Base-by-base conservation (phyloP, 2,329 filamentous ascomycete genomes). In the Plenodomus lindquistii region DNA sequence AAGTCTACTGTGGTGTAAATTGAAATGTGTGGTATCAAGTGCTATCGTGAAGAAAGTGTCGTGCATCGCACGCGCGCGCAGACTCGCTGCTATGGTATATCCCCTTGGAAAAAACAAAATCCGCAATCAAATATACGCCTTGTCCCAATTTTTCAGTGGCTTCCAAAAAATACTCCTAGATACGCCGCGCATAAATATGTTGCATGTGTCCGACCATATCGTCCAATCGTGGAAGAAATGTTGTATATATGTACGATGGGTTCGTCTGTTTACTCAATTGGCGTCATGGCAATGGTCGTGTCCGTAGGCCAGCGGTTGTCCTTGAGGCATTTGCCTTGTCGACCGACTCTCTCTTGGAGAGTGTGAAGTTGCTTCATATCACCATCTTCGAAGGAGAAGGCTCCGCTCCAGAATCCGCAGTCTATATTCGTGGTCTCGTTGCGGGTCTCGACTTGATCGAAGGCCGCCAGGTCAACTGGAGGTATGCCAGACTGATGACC, bases 361-460 rank as follows among this genome's bases (percentile, higher is more conserved):
- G 62, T 73, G 7, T 59, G 53, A 7, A 76, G 52, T 10, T 63
- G 63, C 3, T 66, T 50, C 13, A 42, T 44, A 29, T 72, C 60
- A 40, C 64, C 60, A 1, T 69, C 56, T 2, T 69, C 64, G 40
- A 71, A 75, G 3, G 59, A 48, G 38, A 75, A 73, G 4, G 61
- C 63, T 19, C 67, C 67, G 42, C 63, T 70, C 66, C 74, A 71
- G 46, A 73, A 74, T 0, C 74, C 74, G 53, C 70, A 73, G 37
- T 62, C 67, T 24, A 73, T 72, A 40, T 73, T 73, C 4, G 64
- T 64, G 6, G 69, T 73, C 48, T 73, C 69, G 29, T 67, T 67
- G 29, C 70, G 67, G 17, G 44, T 31, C 11, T 57, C 29, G 35
- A 71, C 61, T 46, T 72, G 68, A 6, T 54, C 52, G 46, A 67